These are phyloP conservation scores for Penicillium atrosanguineum DNA, from an alignment of 495 filamentous ascomycete species.

Conservation along the genomic window DNA sequence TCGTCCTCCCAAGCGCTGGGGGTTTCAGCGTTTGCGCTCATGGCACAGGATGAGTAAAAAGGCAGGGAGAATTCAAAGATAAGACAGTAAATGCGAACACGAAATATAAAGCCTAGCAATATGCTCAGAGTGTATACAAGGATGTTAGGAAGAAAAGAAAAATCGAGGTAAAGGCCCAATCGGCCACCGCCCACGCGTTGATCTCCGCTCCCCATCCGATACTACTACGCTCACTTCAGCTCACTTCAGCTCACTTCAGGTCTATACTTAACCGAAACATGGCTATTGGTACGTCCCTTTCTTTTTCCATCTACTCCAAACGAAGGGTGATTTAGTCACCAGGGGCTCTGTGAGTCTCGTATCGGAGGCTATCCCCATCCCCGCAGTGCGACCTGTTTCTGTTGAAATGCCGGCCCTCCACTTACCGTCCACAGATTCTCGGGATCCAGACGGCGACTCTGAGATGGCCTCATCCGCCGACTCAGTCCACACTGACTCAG, in stretches of 20 bases:
- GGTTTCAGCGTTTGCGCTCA: constrained; percentile 52
- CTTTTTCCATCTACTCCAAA: neutral
- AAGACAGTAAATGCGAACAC: neutral
- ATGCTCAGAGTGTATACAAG: constrained; percentile 15
- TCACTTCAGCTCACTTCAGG: constrained; percentile 1
- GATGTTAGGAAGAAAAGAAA: constrained; percentile 24
- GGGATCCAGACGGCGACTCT: constrained; percentile 56
- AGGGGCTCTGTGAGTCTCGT: neutral
- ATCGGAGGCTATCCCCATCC: neutral
- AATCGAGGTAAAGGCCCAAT: constrained; percentile 16
- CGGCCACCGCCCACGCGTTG: constrained; percentile 27
- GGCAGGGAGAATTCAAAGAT: constrained; percentile 1
- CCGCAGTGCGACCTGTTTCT: no score
- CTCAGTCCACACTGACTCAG: constrained; percentile 33
- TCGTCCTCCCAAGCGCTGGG: constrained; percentile 91
- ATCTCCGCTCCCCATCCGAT: constrained; percentile 17
- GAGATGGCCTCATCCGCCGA: constrained; percentile 56
- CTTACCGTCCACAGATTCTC: constrained; percentile 15
- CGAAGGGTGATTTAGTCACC: neutral
- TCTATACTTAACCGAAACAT: constrained; percentile 9
- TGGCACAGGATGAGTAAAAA: constrained; percentile 24
- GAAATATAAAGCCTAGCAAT: constrained; percentile 1
- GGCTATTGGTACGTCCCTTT: constrained; percentile 22
- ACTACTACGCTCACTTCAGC: neutral
- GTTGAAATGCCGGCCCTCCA: neutral